A percentile compares a stretch with the other conserved stretches of the same genome.
These are phyloP conservation scores for Pestalotiopsis sp. DNA, from an alignment of 2,329 filamentous ascomycete species.

Conservation along the genomic window DNA sequence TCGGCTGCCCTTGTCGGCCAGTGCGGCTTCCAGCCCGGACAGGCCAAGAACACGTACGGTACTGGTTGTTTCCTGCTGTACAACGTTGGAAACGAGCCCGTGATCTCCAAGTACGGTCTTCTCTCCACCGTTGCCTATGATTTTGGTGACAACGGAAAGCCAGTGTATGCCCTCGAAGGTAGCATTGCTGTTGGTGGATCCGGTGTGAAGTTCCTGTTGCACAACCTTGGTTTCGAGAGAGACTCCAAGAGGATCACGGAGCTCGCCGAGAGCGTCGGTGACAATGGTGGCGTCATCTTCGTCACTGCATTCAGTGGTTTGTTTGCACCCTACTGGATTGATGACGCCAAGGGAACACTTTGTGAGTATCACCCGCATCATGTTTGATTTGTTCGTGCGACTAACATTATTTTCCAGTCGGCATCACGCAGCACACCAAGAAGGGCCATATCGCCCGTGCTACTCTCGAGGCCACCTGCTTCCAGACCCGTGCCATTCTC, in stretches of 20 bases:
- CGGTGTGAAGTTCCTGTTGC: conserved; percentile 74
- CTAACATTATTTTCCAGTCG: conserved; percentile 52
- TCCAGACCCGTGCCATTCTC: conserved; percentile 89
- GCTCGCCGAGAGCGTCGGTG: conserved; percentile 56
- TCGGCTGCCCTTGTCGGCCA: conserved; percentile 86
- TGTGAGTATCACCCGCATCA: conserved; percentile 51
- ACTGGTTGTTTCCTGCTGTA: conserved; percentile 90
- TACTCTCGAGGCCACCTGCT: conserved; percentile 88
- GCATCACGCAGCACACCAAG: conserved; percentile 83
- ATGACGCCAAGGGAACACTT: conserved; percentile 86
- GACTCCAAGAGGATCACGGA: conserved; percentile 52
- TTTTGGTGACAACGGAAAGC: conserved; percentile 62
- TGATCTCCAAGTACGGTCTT: conserved; percentile 82
- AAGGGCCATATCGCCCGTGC: conserved; percentile 86
- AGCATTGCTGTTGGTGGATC: conserved; percentile 83
- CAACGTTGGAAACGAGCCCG: conserved; percentile 83
- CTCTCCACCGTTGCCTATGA: conserved; percentile 88
- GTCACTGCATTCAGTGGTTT: conserved; percentile 91
- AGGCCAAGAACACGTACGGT: conserved; percentile 90
- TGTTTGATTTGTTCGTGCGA: not conserved
- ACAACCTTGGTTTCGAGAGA: conserved; percentile 65
- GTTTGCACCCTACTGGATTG: conserved; percentile 94
- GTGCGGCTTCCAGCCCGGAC: conserved; percentile 79
- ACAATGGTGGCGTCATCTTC: conserved; percentile 84
- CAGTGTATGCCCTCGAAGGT: conserved; percentile 82